phyloP scores from a whole-genome alignment of 768 basidiomycete species.

The Auriscalpium orientale region DNA sequence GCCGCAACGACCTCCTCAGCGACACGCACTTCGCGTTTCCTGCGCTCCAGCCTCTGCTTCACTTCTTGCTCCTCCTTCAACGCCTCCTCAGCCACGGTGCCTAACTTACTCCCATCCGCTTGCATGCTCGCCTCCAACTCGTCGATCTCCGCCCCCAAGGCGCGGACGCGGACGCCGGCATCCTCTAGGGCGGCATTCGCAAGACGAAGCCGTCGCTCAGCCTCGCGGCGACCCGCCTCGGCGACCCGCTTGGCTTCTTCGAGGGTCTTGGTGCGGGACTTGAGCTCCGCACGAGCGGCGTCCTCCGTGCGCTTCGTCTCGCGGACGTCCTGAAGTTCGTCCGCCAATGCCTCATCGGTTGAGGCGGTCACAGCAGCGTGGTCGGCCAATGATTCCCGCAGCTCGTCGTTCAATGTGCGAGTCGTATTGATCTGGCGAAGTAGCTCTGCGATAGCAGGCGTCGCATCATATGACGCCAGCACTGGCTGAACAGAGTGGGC shows the following conservation, averaged over 20 bases:
- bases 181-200: constrained; percentile 58
- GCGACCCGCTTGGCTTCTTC: constrained; percentile 84
- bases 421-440: constrained; percentile 62
- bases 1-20: constrained; percentile 37
- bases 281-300: constrained; percentile 64
- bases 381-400: constrained; percentile 63
- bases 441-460: constrained; percentile 66
- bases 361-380: constrained; percentile 32
- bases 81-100: constrained; percentile 15
- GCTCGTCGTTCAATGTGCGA: constrained; percentile 55
- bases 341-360: constrained; percentile 50
- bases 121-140: constrained; percentile 44
- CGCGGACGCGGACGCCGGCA: constrained; percentile 47
- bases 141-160: constrained; percentile 55
- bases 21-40: constrained; percentile 36
- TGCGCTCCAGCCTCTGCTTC: constrained; percentile 21
- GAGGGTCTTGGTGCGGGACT: constrained; percentile 72
- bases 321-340: constrained; percentile 64
- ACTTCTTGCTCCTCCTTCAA: constrained; percentile 9
- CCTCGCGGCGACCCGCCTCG: constrained; percentile 73
- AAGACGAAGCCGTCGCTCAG: constrained; percentile 80
- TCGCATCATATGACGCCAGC: constrained; percentile 40
- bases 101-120: constrained; percentile 39
- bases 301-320: constrained; percentile 84
- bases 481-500: constrained; percentile 19